phyloP scores from a whole-genome alignment of 768 basidiomycete species.

The Kwoniella dejecticola region DNA sequence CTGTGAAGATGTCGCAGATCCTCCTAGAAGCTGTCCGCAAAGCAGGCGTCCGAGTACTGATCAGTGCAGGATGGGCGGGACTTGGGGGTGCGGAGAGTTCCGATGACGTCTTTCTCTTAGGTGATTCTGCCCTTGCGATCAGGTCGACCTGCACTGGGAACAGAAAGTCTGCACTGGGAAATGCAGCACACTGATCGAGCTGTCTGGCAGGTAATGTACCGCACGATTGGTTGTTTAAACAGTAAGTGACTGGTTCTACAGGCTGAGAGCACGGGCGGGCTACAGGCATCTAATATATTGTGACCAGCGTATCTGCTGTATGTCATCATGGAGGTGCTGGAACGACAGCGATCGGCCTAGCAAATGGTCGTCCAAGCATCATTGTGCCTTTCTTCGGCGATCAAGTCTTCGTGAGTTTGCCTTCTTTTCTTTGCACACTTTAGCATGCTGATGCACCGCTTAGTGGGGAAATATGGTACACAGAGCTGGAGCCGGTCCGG shows the following conservation, averaged over 20 bases:
- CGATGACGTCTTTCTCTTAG: constrained; percentile 58
- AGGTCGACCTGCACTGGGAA: too few species aligned
- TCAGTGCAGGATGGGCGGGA: constrained; percentile 70
- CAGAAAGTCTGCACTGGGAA: too few species aligned
- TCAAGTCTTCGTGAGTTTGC: constrained; percentile 52
- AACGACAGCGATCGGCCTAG: constrained; percentile 65
- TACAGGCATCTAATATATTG: too few species aligned
- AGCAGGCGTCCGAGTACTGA: constrained; percentile 62
- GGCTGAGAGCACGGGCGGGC: too few species aligned
- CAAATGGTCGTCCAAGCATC: constrained; percentile 64
- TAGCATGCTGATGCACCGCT: too few species aligned
- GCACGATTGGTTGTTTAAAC: constrained; percentile 63
- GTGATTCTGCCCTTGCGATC: too few species aligned
- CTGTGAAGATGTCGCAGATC: constrained; percentile 61
- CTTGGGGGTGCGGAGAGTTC: constrained; percentile 61
- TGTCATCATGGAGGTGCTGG: constrained; percentile 66
- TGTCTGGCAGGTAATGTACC: constrained; percentile 63
- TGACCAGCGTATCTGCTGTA: constrained; percentile 62
- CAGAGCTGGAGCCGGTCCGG: too few species aligned
- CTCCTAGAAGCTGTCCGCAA: constrained; percentile 63
- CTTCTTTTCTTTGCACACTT: too few species aligned
- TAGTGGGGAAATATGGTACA: too few species aligned
- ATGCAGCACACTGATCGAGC: too few species aligned
- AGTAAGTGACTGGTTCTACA: too few species aligned
- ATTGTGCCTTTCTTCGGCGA: constrained; percentile 65